Base-by-base conservation (phyloP, 2,329 filamentous ascomycete species). In the Davidsoniella neocaledoniae region DNA sequence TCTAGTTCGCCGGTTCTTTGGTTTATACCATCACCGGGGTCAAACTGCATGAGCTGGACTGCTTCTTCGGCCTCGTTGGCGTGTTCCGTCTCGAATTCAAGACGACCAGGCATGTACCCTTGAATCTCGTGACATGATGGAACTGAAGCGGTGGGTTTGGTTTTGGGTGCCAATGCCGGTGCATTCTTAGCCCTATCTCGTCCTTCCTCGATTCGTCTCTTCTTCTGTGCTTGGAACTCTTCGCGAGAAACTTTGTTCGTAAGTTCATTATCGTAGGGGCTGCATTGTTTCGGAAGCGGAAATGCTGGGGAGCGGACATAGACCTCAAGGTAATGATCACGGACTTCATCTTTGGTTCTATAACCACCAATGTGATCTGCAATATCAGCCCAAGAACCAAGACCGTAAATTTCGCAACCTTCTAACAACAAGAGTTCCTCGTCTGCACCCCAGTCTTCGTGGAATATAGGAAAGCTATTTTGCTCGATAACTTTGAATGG, bases 61-160 rank as follows among this genome's bases (percentile, higher is more conserved):
- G 90, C 90, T 66, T 96, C 93, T 67, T 98, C 91, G 1, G 91
- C 91, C 59, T 98, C 91, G 59, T 98, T 98, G 60, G 90, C 85
- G 61, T 94, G 91, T 59, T 98, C 91, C 0, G 86, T 95, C 70
- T 98, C 91, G 56, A 98, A 98, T 60, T 98, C 91, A 56, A 98
- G 66, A 39, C 91, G 86, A 42, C 91, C 91, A 2, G 91, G 91
- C 91, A 98, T 98, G 63, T 94, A 98, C 2, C 91, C 91, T 64
- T 95, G 87, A 37, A 98, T 91, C 65, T 98, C 91, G 68, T 98
- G 91, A 63, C 91, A 98, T 33, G 87, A 83, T 0, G 91, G 91
- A 2, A 95, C 87, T 68, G 85, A 94, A 7, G 88, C 88, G 0
- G 90, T 96, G 0, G 91, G 91, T 61, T 96, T 96, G 58, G 90